Percentiles rank a stretch among this genome's conserved stretches.
These are phyloP conservation scores for Hyaloperonospora brassicae DNA, from an alignment of 352 stramenopile genomes.

Conservation along the genomic window DNA sequence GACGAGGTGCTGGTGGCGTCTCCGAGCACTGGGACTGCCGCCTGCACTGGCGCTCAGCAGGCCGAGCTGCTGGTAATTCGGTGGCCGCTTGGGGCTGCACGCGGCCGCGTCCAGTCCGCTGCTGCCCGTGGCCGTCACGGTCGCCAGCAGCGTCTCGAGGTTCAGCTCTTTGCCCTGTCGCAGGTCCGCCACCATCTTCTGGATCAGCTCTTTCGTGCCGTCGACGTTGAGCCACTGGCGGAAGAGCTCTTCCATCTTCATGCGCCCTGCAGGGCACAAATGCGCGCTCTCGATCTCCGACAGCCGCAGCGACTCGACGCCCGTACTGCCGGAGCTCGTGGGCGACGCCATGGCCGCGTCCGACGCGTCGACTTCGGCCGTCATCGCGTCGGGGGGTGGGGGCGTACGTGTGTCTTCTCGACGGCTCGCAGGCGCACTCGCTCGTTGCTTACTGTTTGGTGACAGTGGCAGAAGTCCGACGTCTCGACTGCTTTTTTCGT, in stretches of 20 bases:
- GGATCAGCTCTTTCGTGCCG: conserved; percentile 80
- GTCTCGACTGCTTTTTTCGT: too few species aligned
- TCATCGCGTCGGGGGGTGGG: conserved; percentile 16
- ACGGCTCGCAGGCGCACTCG: too few species aligned
- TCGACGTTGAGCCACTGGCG: conserved; percentile 83
- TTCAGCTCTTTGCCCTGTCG: conserved; percentile 66
- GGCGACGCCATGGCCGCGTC: conserved; percentile 59
- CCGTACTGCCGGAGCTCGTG: conserved; percentile 30
- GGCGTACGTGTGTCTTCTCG: not conserved
- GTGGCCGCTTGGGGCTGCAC: conserved; percentile 71
- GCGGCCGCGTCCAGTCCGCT: conserved; percentile 41
- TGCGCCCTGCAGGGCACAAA: conserved; percentile 61
- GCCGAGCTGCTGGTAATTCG: conserved; percentile 71
- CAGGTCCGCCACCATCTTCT: conserved; percentile 68
- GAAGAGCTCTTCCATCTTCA: conserved; percentile 87
- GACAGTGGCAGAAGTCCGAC: too few species aligned
- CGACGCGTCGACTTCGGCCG: conserved; percentile 41
- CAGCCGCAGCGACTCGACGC: conserved; percentile 50
- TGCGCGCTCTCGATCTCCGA: conserved; percentile 79
- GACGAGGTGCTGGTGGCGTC: conserved; percentile 57
- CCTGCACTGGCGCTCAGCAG: conserved; percentile 23
- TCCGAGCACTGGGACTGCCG: conserved; percentile 34
- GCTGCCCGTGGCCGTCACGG: conserved; percentile 8
- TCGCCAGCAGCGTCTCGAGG: conserved; percentile 29
- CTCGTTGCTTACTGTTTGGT: too few species aligned